Percentiles rank a stretch among this genome's conserved stretches.
Conservation (phyloP, 371 early-diverging fungal species). For the Dichotomocladium elegans region DNA sequence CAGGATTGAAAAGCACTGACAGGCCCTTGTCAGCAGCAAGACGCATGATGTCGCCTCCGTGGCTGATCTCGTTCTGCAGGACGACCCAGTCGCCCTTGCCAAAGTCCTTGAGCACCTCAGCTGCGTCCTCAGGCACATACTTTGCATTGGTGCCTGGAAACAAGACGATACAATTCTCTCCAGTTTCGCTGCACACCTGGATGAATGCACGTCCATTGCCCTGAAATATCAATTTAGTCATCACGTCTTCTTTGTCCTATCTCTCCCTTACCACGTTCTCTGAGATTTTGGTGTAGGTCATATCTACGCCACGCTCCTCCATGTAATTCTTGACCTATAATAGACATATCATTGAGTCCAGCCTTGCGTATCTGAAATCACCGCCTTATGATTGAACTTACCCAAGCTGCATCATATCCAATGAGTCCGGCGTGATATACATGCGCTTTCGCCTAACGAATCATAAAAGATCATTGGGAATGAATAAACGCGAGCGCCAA, state of each 20-base stretch:
- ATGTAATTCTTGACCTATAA: slow-evolving; percentile 32
- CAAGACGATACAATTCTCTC: slow-evolving; percentile 87
- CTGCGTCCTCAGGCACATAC: slow-evolving; percentile 39
- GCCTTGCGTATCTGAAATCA: neutral
- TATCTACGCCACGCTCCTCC: slow-evolving; percentile 37
- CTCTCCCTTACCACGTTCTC: slow-evolving; percentile 26
- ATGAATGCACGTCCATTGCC: slow-evolving; percentile 87
- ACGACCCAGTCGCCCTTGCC: slow-evolving; percentile 63
- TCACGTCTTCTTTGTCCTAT: neutral
- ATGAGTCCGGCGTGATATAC: slow-evolving; percentile 79
- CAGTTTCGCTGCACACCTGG: slow-evolving; percentile 65
- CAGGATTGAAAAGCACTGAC: slow-evolving; percentile 80
- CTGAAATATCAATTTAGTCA: slow-evolving; percentile 11
- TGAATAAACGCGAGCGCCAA: no score
- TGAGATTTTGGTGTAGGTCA: slow-evolving; percentile 22
- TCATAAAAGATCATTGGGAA: no score
- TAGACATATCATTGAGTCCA: neutral
- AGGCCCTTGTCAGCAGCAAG: slow-evolving; percentile 58
- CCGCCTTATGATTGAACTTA: slow-evolving; percentile 26
- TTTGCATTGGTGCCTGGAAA: slow-evolving; percentile 77
- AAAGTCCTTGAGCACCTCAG: slow-evolving; percentile 38
- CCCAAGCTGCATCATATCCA: slow-evolving; percentile 85
- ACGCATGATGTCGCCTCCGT: slow-evolving; percentile 63
- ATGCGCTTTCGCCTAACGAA: neutral
- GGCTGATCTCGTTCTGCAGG: slow-evolving; percentile 84